Evolutionary conservation across 306 rosid genomes (phyloP), one percentile per base, ranked within the genome.

Genomic region (Rosa chinensis): DNA sequence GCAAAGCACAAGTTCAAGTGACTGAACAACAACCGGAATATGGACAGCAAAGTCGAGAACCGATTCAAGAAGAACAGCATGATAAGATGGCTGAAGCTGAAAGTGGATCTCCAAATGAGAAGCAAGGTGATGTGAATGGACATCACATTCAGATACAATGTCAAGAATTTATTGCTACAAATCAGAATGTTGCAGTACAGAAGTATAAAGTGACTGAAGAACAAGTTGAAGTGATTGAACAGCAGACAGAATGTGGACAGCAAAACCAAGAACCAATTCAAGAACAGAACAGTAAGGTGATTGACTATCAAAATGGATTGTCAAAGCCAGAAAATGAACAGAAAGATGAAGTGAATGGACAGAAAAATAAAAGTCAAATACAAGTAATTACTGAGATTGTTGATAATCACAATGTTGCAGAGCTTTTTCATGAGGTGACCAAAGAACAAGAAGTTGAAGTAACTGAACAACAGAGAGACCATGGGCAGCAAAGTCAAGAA

Each of bases 301-400:
- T 74, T 37, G 80, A 77, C 48, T 62, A 48, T 32, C 66, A 66
- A 78, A 37, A 35, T 64, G 69, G 48, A 62, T 21, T 56, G 40
- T 62, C 39, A 40, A 71, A 56, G 58, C 53, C 4, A 48, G 17
- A 48, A 48, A 48, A 48, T 48, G 64, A 2, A 18, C 79, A 78
- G 14, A 37, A 23, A 32, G 47, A 44, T 64, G 59, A 72, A 72
- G 59, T 23, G 28, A 49, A 53, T 10, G 48, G 56, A 4, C 47
- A 12, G 9, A 20, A 17, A 52, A 52, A 5, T 52, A 14, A 17
- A 53, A 53, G 21, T 11, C 28, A 52, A 44, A 53, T 55, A 17
- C 72, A 76, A 72, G 53, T 5, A 35, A 58, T 16, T 72, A 74
- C 75, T 40, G 75, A 16, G 37, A 21, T 11, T 39, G 78, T 58